These are phyloP conservation scores for Boletus tylopilopsis DNA, from an alignment of 768 basidiomycete genomes.

Conservation along the genomic window DNA sequence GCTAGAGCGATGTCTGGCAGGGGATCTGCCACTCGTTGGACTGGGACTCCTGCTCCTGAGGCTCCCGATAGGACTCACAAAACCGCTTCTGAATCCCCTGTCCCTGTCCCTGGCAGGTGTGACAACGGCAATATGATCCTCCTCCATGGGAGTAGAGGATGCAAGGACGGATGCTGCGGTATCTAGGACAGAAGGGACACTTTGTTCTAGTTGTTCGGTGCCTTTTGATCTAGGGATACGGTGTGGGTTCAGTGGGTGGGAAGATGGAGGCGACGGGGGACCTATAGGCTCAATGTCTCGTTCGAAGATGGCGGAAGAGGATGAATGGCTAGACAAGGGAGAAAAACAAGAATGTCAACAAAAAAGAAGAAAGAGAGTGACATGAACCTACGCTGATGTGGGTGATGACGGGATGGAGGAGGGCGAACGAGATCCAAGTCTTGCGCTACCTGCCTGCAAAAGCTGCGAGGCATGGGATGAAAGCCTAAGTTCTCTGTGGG, in stretches of 20 bases:
- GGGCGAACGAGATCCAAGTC: slow-evolving; percentile 62
- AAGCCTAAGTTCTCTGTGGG: slow-evolving; percentile 36
- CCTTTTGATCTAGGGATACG: slow-evolving; percentile 67
- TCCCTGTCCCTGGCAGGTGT: slow-evolving; percentile 45
- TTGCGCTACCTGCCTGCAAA: slow-evolving; percentile 38
- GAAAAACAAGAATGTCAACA: slow-evolving; percentile 6
- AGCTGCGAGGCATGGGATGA: slow-evolving; percentile 48
- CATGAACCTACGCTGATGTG: slow-evolving; percentile 61
- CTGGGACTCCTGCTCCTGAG: slow-evolving; percentile 67
- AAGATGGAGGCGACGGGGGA: slow-evolving; percentile 35
- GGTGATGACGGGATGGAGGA: slow-evolving; percentile 78
- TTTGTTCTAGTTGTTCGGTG: slow-evolving; percentile 70
- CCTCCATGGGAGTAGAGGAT: slow-evolving; percentile 40
- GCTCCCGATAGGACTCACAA: slow-evolving; percentile 61
- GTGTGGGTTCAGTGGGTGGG: slow-evolving; percentile 58
- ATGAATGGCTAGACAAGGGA: slow-evolving; percentile 46
- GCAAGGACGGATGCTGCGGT: slow-evolving; percentile 74
- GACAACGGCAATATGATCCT: slow-evolving; percentile 60
- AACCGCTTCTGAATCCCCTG: slow-evolving; percentile 43
- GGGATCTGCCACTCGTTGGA: slow-evolving; percentile 41
- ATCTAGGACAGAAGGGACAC: slow-evolving; percentile 84
- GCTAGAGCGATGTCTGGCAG: slow-evolving; percentile 37
- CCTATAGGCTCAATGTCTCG: slow-evolving; percentile 75
- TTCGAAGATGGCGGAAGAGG: slow-evolving; percentile 88
- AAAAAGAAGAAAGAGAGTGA: slow-evolving; percentile 7